phyloP scores from a whole-genome alignment of 768 basidiomycete genomes.

The Inosperma sp. region DNA sequence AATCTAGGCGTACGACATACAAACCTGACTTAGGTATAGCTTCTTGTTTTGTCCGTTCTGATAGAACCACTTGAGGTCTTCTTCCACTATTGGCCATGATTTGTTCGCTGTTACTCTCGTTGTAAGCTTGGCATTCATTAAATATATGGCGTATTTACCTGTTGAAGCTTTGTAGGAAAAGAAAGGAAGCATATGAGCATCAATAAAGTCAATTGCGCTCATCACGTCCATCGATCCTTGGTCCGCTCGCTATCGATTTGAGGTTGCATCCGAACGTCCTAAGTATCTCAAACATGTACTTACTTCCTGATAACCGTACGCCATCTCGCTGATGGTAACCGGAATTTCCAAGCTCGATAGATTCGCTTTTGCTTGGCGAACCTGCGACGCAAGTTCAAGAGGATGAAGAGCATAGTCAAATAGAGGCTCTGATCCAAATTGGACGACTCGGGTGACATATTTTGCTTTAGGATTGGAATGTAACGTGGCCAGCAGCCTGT shows the following conservation, averaged over 20 bases:
- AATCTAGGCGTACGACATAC: too few relatives aligned
- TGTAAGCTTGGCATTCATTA: neutral
- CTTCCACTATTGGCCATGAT: constrained; percentile 58
- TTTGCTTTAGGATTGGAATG: constrained; percentile 58
- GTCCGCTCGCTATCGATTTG: too few relatives aligned
- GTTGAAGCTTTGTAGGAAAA: constrained; percentile 54
- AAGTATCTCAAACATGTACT: too few relatives aligned
- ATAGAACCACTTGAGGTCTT: constrained; percentile 65
- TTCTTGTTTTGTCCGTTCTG: constrained; percentile 63
- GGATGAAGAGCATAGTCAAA: constrained; percentile 53
- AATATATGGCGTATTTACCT: constrained; percentile 30
- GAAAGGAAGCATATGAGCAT: constrained; percentile 70
- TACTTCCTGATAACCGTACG: constrained; percentile 52
- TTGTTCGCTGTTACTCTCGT: constrained; percentile 38
- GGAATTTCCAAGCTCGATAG: constrained; percentile 54
- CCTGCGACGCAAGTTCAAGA: constrained; percentile 46
- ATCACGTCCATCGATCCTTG: constrained; percentile 52
- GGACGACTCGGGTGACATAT: constrained; percentile 59
- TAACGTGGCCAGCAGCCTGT: constrained; percentile 47
- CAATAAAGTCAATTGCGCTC: constrained; percentile 56
- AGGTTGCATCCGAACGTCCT: too few relatives aligned
- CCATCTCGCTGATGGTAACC: constrained; percentile 65
- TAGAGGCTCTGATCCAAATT: constrained; percentile 70
- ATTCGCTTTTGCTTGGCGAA: constrained; percentile 43
- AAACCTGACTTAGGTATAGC: constrained; percentile 67